Base-by-base conservation (phyloP, 1,284 basidiomycete genomes). In the Apiotrichum laibachii region DNA sequence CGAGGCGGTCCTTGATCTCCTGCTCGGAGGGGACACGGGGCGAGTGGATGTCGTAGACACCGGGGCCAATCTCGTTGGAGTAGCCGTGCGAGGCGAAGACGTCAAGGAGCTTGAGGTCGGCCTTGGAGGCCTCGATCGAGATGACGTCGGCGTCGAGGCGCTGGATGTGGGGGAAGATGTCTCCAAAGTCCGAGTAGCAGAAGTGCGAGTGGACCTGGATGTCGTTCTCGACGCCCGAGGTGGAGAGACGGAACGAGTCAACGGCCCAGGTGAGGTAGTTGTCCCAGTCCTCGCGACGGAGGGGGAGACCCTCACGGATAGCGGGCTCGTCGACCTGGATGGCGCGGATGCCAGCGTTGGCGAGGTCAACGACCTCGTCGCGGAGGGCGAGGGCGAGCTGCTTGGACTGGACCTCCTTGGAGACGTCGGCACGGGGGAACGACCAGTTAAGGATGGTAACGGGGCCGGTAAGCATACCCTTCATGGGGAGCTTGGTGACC, bases 371-470 rank as follows among this genome's bases (percentile, higher is more conserved):
- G 66, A 99, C 96, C 82, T 99, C 96, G 77, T 99, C 96, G 72
- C 96, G 94, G 74, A 99, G 91, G 62, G 96, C 90, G 65, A 99
- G 86, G 59, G 96, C 96, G 72, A 99, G 88, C 81, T 99, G 96
- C 84, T 94, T 93, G 78, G 92, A 93, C 83, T 99, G 96, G 65
- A 95, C 79, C 82, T 99, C 96, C 80, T 92, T 91, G 62, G 89
- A 86, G 72, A 99, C 89, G 79, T 99, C 96, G 69, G 92, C 92
- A 82, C 96, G 95, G 73, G 96, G 96, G 95, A 99, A 99, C 46
- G 96, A 99, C 96, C 96, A 99, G 86, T 98, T 98, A 80, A 99
- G 86, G 81, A 99, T 97, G 68, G 91, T 93, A 74, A 94, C 92
- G 35, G 92, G 91, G 65, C 94, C 93, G 63, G 95, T 95, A 65